Conservation (phyloP, 2,329 filamentous ascomycete species). For the Cladophialophora chaetospira region DNA sequence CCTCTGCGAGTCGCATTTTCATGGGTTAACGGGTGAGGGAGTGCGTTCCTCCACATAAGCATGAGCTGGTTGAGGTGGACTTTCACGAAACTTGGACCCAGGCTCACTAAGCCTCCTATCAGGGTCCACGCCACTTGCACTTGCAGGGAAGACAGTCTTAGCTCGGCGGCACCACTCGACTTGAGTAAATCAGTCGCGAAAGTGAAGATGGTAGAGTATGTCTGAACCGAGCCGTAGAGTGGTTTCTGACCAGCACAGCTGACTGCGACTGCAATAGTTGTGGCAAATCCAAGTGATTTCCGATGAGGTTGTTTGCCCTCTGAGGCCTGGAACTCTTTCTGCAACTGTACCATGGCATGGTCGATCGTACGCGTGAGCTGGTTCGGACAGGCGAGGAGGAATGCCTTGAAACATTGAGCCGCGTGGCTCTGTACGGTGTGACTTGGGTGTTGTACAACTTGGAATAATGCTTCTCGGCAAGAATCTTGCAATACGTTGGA, state of each 20-base stretch:
- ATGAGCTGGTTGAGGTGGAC: conserved; percentile 94
- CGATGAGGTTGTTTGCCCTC: conserved; percentile 65
- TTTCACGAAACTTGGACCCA: conserved; percentile 97
- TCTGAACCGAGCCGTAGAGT: conserved; percentile 90
- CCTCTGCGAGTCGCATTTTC: conserved; percentile 85
- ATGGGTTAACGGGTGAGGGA: conserved; percentile 90
- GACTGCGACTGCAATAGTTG: conserved; percentile 85
- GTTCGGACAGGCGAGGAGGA: conserved; percentile 87
- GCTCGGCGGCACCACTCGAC: conserved; percentile 84
- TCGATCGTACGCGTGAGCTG: conserved; percentile 89
- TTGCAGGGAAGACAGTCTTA: conserved; percentile 88
- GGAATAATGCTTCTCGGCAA: conserved; percentile 82
- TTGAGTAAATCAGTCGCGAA: conserved; percentile 92
- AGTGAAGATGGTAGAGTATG: conserved; percentile 86
- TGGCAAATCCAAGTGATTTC: conserved; percentile 85
- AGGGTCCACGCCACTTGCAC: conserved; percentile 98
- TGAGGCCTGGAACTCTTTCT: conserved; percentile 73
- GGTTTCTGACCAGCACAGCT: conserved; percentile 87
- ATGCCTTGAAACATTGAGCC: conserved; percentile 79
- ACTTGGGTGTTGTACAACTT: conserved; percentile 90
- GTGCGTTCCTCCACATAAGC: conserved; percentile 93
- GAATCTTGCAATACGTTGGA: conserved; percentile 75
- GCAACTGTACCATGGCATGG: conserved; percentile 94
- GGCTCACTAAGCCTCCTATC: conserved; percentile 92
- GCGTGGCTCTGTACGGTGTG: conserved; percentile 94